Conservation (phyloP, 345 rosid species). For the Crucihimalaya himalaica region DNA sequence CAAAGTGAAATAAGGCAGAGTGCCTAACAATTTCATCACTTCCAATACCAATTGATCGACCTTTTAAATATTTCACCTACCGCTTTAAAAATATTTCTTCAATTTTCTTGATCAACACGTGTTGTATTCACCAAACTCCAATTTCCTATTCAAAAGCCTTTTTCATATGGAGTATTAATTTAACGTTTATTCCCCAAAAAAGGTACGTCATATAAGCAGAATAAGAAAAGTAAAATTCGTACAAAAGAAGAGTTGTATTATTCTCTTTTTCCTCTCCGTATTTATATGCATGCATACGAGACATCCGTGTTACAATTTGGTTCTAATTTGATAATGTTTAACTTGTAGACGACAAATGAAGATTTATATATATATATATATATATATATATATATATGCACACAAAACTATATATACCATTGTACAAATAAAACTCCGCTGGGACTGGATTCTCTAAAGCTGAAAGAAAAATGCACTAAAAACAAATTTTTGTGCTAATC, state of each 20-base stretch:
- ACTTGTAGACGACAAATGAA: neutral
- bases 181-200: slow-evolving; percentile 3
- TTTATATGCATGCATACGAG: neutral
- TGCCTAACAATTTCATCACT: neutral
- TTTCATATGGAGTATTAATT: neutral
- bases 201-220: neutral
- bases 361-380: too few relatives aligned
- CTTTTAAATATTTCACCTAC: neutral
- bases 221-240: neutral
- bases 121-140: slow-evolving; percentile 5
- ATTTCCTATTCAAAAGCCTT: neutral
- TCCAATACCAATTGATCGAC: neutral
- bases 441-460: too few relatives aligned
- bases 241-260: neutral
- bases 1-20: neutral
- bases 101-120: neutral
- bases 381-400: too few relatives aligned
- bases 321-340: neutral
- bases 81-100: neutral
- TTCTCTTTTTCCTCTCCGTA: neutral
- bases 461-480: too few relatives aligned
- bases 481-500: too few relatives aligned
- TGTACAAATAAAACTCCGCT: neutral
- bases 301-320: neutral
- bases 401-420: neutral